phyloP scores from a whole-genome alignment of 371 early-diverging fungal genomes.

The Apophysomyces ossiformis region DNA sequence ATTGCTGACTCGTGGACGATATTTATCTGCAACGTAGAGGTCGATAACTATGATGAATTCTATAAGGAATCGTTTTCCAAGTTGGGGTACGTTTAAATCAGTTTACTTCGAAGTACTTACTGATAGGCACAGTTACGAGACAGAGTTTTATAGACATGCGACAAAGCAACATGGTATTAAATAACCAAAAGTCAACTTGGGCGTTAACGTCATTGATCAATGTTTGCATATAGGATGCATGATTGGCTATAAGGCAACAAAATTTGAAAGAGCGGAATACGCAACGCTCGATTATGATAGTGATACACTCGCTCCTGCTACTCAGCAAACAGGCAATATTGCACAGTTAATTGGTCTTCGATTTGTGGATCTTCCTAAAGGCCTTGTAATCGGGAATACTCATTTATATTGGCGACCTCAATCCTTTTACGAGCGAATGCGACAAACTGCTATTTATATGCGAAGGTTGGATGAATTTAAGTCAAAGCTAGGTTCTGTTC shows the following conservation, averaged over 20 bases:
- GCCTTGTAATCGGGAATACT: constrained; percentile 40
- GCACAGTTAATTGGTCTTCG: constrained; percentile 46
- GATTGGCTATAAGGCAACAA: constrained; percentile 36
- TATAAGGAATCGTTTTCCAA: constrained; percentile 32
- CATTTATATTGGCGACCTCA: constrained; percentile 67
- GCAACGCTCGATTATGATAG: constrained; percentile 55
- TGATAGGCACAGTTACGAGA: constrained; percentile 21
- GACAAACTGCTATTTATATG: constrained; percentile 49
- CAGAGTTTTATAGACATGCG: constrained; percentile 34
- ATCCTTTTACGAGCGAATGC: constrained; percentile 59
- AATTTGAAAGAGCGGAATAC: constrained; percentile 41
- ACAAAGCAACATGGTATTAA: constrained; percentile 46
- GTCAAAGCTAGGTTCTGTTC: constrained; percentile 1
- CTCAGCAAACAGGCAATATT: constrained; percentile 57
- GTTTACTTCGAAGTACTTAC: background rate
- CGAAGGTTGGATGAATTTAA: constrained; percentile 29
- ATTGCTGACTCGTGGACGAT: background rate
- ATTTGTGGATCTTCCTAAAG: constrained; percentile 12
- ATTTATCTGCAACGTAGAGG: constrained; percentile 26
- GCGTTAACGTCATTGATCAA: background rate
- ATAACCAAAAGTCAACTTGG: background rate
- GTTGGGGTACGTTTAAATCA: constrained; percentile 31
- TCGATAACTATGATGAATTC: constrained; percentile 44
- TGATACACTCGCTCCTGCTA: constrained; percentile 40
- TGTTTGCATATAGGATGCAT: constrained; percentile 24